Evolutionary conservation across 2,329 filamentous ascomycete genomes (phyloP).

Genomic region (Zasmidium angulare): DNA sequence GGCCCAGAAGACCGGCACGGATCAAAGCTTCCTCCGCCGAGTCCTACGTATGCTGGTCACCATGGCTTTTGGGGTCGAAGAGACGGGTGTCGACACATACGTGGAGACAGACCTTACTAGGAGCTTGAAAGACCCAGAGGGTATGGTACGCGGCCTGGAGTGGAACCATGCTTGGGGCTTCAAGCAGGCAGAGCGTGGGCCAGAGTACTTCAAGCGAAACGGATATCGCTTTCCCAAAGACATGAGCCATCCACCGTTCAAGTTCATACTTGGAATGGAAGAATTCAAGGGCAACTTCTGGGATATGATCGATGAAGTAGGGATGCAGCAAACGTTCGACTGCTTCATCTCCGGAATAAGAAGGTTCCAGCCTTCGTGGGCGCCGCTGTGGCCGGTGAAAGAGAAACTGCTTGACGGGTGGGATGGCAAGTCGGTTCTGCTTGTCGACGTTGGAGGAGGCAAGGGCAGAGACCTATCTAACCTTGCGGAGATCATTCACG

Average conservation of each 20-base stretch:
- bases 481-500: constrained; percentile 1
- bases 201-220: constrained; percentile 13
- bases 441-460: constrained; percentile 29
- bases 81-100: constrained; percentile 12
- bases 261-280: constrained; percentile 6
- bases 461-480: constrained; percentile 18
- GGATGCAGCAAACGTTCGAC: constrained; percentile 11
- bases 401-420: constrained; percentile 8
- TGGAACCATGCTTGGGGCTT: constrained; percentile 12
- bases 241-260: constrained; percentile 12
- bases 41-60: constrained; percentile 15
- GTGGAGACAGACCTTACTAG: constrained; percentile 8
- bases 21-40: constrained; percentile 13
- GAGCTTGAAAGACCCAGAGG: constrained; percentile 13
- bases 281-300: constrained; percentile 12
- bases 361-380: constrained; percentile 8
- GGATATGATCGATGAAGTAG: constrained; percentile 4
- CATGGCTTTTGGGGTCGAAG: constrained; percentile 8
- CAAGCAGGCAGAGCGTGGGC: constrained; percentile 8
- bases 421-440: constrained; percentile 13
- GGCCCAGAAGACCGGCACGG: constrained; percentile 7
- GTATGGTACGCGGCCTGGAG: constrained; percentile 14
- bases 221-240: constrained; percentile 16
- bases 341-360: constrained; percentile 12
- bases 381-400: constrained; percentile 3